A percentile compares a stretch with the other conserved stretches of the same genome.
Evolutionary conservation across 306 rosid species (phyloP).

Genomic region (Trichosanthes cucumerina): DNA sequence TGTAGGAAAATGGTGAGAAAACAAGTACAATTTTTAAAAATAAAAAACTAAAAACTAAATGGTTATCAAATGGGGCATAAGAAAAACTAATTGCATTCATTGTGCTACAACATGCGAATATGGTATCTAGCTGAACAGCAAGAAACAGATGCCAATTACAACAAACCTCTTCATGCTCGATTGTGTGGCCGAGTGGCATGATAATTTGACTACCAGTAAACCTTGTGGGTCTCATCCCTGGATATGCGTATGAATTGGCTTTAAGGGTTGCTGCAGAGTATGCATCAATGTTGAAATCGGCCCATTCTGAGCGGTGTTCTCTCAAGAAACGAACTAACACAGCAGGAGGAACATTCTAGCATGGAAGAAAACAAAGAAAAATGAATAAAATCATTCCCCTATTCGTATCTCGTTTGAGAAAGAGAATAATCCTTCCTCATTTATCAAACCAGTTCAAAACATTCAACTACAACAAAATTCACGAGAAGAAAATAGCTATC

Average conservation of each 20-base stretch:
- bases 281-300: conserved; percentile 96
- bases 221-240: conserved; percentile 84
- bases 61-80: no score
- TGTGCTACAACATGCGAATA: background rate
- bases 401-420: background rate
- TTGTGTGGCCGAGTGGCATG: conserved; percentile 96
- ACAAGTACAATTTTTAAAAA: no score
- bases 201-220: conserved; percentile 95
- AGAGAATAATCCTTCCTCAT: background rate
- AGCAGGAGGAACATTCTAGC: conserved; percentile 88
- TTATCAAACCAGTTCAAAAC: background rate
- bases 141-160: background rate
- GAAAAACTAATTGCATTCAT: background rate
- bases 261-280: conserved; percentile 69
- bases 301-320: conserved; percentile 99
- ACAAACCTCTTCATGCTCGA: conserved; percentile 84
- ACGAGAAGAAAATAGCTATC: background rate
- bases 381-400: background rate
- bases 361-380: conserved; percentile 12
- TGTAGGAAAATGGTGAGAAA: no score
- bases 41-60: no score
- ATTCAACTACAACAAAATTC: background rate
- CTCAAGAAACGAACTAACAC: conserved; percentile 88
- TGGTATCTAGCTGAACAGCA: background rate
- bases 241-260: conserved; percentile 69